Evolutionary conservation across 441 rosid species (phyloP).

Genomic region (Adansonia grandidieri): DNA sequence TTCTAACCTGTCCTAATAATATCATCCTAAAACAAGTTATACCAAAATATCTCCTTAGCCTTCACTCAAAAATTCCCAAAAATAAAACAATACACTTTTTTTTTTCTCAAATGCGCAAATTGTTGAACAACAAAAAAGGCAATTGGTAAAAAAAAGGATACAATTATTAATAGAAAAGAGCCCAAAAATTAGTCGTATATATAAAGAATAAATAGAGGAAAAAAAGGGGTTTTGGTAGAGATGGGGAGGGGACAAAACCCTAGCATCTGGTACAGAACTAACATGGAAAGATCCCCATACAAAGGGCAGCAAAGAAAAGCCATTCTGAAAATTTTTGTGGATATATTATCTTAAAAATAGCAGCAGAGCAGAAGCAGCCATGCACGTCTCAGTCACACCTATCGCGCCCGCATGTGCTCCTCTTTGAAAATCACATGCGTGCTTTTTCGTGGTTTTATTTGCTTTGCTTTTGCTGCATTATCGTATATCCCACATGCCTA

Average conservation of each 20-base stretch:
- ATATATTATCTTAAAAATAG: neutral
- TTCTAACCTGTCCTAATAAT: neutral
- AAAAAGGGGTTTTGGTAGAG: neutral
- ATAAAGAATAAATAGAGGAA: neutral
- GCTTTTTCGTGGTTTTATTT: conserved; percentile 12
- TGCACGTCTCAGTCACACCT: conserved; percentile 34
- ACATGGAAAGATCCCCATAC: conserved; percentile 50
- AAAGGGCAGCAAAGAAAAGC: conserved; percentile 23
- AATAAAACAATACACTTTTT: too few relatives aligned
- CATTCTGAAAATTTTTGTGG: conserved; percentile 20
- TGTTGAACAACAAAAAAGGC: neutral
- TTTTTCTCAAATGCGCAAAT: neutral
- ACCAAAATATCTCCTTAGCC: neutral
- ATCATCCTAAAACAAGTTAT: neutral
- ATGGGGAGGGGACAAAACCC: neutral
- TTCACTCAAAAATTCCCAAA: neutral
- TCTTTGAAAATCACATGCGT: conserved; percentile 39
- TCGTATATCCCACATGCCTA: too few relatives aligned
- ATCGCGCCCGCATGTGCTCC: conserved; percentile 35
- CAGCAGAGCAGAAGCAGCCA: conserved; percentile 24
- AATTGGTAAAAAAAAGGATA: neutral
- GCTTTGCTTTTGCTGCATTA: too few relatives aligned
- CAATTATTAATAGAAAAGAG: neutral
- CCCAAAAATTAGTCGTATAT: neutral
- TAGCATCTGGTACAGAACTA: conserved; percentile 15